Base-by-base conservation (phyloP, 805 yeast species). In the Pichia sporocuriosa region DNA sequence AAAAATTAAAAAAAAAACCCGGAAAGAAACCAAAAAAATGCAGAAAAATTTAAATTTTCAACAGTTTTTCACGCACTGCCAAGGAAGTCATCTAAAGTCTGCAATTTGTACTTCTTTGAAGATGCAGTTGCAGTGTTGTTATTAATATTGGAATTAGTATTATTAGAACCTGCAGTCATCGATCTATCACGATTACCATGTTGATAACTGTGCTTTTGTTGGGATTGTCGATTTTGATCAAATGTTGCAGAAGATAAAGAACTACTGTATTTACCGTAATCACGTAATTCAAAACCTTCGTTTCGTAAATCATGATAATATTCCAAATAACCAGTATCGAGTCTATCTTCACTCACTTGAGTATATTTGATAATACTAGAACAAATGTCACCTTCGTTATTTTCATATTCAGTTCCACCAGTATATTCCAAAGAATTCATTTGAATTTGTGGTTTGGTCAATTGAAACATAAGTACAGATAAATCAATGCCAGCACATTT, bases 81-180 rank as follows among this genome's bases (percentile, higher is more conserved):
- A 12, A 89, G 79, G 58, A 89, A 89, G 47, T 89, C 97, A 55
- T 89, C 97, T 43, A 89, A 63, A 43, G 89, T 83, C 58, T 86
- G 95, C 29, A 84, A 60, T 45, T 75, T 73, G 53, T 77, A 81
- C 40, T 66, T 69, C 48, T 61, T 33, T n/a, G n/a, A n/a, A n/a
- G n/a, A n/a, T n/a, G n/a, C n/a, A n/a, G n/a, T n/a, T n/a, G n/a
- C n/a, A n/a, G n/a, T n/a, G n/a, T n/a, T n/a, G n/a, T n/a, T n/a
- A n/a, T n/a, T n/a, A n/a, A n/a, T n/a, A n/a, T n/a, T n/a, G n/a
- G n/a, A n/a, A n/a, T n/a, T n/a, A n/a, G n/a, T n/a, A n/a, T n/a
- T n/a, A n/a, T n/a, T n/a, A n/a, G n/a, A n/a, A n/a, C n/a, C n/a
- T n/a, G n/a, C n/a, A n/a, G n/a, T n/a, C n/a, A n/a, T n/a, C n/a